Base-by-base conservation (phyloP, 2,329 filamentous ascomycete species). In the Colletotrichum acutatum region DNA sequence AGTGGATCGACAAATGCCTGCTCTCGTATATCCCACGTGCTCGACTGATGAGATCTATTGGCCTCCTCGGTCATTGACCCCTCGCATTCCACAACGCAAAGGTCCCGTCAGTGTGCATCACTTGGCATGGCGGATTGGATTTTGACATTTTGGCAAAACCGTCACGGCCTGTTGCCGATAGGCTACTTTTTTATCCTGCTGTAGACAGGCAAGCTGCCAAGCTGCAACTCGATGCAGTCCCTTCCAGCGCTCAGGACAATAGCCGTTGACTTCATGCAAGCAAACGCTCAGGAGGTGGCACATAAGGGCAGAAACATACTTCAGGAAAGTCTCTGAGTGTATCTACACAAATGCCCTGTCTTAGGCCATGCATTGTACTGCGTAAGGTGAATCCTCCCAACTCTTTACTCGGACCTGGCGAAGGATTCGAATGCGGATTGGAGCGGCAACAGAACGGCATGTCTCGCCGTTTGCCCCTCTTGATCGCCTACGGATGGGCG, bases 1-100 rank as follows among this genome's bases (percentile, higher is more conserved):
- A 28, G 46, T 70, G 70, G 60, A 70, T 70, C 63, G 62, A 52
- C 60, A 61, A 72, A 72, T 72, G 66, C 66, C 46, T 49, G 60
- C 56, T 26, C 60, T 65, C 19, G 46, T 61, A 61, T 56, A 46
- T 69, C 60, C 70, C 70, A 72, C 70, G 70, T 72, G 70, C 66
- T 61, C 28, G 34, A 42, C 16, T 52, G 52, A 30, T 32, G 49
- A 66, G 60, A 58, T 61, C 56, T 61, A 72, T 70, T 70, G 70
- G 66, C 32, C 56, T 66, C 34, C 4, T 60, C 26, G 26, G 8
- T 24, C 65, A 42, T 42, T 34, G 9, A 8, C 24, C 22, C 49
- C 34, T 37, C 24, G 26, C 54, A 53, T n/a, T 26, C n/a, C 42
- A 6, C 34, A 30, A 56, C 46, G 66, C 60, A 32, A 42, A 30